Evolutionary conservation across 257 asterid genomes (phyloP).

Genomic region (Catharanthus roseus): DNA sequence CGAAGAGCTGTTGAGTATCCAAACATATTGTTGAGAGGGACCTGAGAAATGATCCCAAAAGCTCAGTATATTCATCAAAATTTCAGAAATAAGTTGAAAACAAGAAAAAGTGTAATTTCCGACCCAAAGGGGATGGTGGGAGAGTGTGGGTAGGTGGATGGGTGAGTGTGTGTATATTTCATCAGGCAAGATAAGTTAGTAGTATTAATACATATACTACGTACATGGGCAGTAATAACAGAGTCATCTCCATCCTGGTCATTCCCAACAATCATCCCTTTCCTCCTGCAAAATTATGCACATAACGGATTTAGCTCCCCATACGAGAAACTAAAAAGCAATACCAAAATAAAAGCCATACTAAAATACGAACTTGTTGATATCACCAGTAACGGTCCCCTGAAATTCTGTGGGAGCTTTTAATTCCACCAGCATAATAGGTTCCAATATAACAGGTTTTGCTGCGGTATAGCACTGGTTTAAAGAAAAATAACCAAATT

Average conservation of each 20-base stretch:
- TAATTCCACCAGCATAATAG: conserved; percentile 88
- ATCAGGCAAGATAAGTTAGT: neutral
- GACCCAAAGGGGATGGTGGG: neutral
- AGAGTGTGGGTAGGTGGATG: too few species aligned
- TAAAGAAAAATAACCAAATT: conserved; percentile 8
- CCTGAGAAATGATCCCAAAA: conserved; percentile 41
- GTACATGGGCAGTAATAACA: conserved; percentile 73
- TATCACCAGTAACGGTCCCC: conserved; percentile 93
- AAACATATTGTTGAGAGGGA: conserved; percentile 97
- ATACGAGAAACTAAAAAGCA: conserved; percentile 14
- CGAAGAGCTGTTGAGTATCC: conserved; percentile 97
- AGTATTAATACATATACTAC: too few species aligned
- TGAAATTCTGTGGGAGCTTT: conserved; percentile 89
- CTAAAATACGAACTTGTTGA: conserved; percentile 63
- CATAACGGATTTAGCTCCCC: conserved; percentile 8
- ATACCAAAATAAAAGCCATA: conserved; percentile 5
- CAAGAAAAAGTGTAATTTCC: neutral
- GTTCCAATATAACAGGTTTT: conserved; percentile 93
- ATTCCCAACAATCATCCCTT: conserved; percentile 91
- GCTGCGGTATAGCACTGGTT: conserved; percentile 63
- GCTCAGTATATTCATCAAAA: neutral
- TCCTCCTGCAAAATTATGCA: conserved; percentile 54
- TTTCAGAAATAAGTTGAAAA: too few species aligned
- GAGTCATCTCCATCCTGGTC: conserved; percentile 95
- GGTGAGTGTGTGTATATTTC: neutral